A percentile compares a stretch with the other conserved stretches of the same genome.
Conservation (phyloP, 176 grass and related monocot genomes). For the Secale cereale region DNA sequence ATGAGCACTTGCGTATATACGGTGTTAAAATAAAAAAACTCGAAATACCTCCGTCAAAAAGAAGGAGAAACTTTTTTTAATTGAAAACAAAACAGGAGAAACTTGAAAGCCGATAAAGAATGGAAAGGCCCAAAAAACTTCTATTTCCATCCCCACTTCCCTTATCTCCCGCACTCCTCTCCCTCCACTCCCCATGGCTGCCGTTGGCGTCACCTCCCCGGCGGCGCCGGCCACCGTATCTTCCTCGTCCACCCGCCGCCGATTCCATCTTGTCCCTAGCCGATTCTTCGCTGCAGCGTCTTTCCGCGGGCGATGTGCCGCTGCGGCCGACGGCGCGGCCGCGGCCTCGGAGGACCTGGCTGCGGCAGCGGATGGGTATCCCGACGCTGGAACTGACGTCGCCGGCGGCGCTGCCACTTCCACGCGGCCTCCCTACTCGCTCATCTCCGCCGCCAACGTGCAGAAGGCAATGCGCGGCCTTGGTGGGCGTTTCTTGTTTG, state of each 20-base stretch:
- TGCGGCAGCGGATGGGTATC: conserved; percentile 12
- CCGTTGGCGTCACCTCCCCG: conserved; percentile 31
- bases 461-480: conserved; percentile 87
- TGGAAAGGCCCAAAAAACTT: conserved; percentile 20
- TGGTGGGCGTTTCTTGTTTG: conserved; percentile 42
- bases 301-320: conserved; percentile 36
- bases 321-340: conserved; percentile 16
- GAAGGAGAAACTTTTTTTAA: too few species aligned
- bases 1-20: too few species aligned
- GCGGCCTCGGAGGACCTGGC: not conserved
- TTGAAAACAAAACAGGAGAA: too few species aligned
- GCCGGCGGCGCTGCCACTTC: conserved; percentile 33
- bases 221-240: conserved; percentile 18
- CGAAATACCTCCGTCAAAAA: too few species aligned
- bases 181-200: conserved; percentile 31
- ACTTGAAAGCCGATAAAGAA: not conserved
- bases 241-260: not conserved
- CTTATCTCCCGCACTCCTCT: conserved; percentile 53
- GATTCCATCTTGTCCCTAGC: not conserved
- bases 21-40: too few species aligned
- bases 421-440: conserved; percentile 47
- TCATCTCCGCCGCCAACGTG: conserved; percentile 78
- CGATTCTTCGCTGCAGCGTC: not conserved
- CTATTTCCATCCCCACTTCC: conserved; percentile 44
- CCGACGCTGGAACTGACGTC: conserved; percentile 24